Base-by-base conservation (phyloP, 208 protist genomes). In the Acanthamoeba royreba region DNA sequence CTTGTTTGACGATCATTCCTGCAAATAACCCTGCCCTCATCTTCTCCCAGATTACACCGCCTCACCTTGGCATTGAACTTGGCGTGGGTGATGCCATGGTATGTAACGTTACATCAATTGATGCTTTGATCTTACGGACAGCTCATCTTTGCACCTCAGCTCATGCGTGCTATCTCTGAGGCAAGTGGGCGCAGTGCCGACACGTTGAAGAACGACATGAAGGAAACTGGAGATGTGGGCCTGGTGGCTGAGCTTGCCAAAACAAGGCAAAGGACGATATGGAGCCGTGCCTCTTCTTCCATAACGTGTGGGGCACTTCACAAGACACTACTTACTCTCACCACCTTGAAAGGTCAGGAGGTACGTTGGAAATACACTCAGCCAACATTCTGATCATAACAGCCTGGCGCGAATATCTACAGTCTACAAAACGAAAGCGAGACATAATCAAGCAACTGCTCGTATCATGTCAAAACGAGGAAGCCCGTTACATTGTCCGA, bases 111-210 rank as follows among this genome's bases (percentile, higher is more conserved):
- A 46, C 13, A 77, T 77, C 35, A 38, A 17, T 43, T 11, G 5
- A n/a, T 58, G 13, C 22, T 58, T 22, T 58, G 49, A 58, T n/a
- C 49, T 58, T n/a, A 13, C 49, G 49, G 13, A 58, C 49, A 58
- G 15, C 22, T 13, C 49, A n/a, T 58, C 49, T 13, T 38, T 47
- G 19, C 7, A 38, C 11, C 9, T 0, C 42, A 83, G 72, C 45
- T 89, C 47, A 89, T 89, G 52, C 45, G 81, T n/a, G 81, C 81
- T 1, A 89, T 89, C 9, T 66, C 49, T 22, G 81, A 89, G 81
- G 81, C 81, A 13, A 89, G 33, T 42, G 81, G 81, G 5, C 81
- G 45, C n/a, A 89, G 81, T 40, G 33, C 81, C 25, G 81, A 40
- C 4, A 63, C 22, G 15, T 19, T 89, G 17, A 89, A 89, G 81